Evolutionary conservation across 129 eudicot species (phyloP), one percentile per base, ranked within the genome.

Genomic region (Centrapalus pauciflorus): DNA sequence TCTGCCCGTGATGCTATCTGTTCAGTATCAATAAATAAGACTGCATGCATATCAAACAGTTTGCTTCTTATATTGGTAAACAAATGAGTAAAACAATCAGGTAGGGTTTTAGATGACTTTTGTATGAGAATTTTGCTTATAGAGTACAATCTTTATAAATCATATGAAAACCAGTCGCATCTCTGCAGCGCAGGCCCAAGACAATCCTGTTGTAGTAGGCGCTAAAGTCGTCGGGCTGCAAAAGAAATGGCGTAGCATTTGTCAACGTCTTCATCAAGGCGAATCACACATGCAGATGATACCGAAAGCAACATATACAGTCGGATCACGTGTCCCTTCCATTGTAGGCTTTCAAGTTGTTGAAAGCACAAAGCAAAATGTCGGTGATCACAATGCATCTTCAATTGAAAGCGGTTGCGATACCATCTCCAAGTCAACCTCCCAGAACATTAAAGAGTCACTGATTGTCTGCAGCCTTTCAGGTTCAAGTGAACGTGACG

Each of bases 181-280:
- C 63, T 75, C 68, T 83, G 79, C 85, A 83, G 94, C 81, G 82
- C 98, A 91, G 95, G 86, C 83, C 80, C 84, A 61, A 77, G 86
- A 80, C 52, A 89, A 84, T 76, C 64, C 76, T 38, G 46, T 70
- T 69, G 71, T 78, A 61, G 64, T 76, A 70, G 74, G 78, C 52
- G 65, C 76, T 29, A 75, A 75, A 75, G 79, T 81, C 61, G 55
- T 38, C 23, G 79, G 77, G 25, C 62, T 87, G 34, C 86, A 84
- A 56, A 80, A 78, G 64, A 93, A 88, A 77, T 77, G 95, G 99
- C 90, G 77, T 59, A 46, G 11, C 45, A 78, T 84, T 30, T 88
- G 92, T 78, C 85, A 84, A 51, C 80, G 78, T 24, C 81, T 79
- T 65, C 88, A 83, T 73, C 72, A 77, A 24, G 51, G 60, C 33